These are phyloP conservation scores for Lasiosphaeria miniovina DNA, from an alignment of 495 filamentous ascomycete genomes.

Conservation along the genomic window DNA sequence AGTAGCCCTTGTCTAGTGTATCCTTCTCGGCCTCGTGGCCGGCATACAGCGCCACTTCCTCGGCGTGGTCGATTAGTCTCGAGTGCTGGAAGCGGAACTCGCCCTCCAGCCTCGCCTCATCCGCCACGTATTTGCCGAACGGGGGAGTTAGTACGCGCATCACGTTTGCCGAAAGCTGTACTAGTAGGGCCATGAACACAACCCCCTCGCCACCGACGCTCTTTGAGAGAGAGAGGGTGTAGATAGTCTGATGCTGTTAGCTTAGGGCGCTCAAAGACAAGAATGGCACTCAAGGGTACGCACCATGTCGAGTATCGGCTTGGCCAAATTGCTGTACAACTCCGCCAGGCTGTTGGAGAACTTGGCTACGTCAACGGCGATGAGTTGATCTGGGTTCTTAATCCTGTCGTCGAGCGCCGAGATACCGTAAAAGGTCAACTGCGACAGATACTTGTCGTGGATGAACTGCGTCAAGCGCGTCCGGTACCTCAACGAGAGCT, in stretches of 20 bases:
- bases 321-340: slow-evolving; percentile 95
- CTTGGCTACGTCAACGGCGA: slow-evolving; percentile 91
- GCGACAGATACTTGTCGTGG: slow-evolving; percentile 86
- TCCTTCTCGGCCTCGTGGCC: slow-evolving; percentile 97
- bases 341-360: slow-evolving; percentile 95
- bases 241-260: slow-evolving; percentile 58
- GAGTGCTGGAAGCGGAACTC: slow-evolving; percentile 97
- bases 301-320: slow-evolving; percentile 89
- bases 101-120: slow-evolving; percentile 90
- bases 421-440: slow-evolving; percentile 97
- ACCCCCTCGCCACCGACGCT: slow-evolving; percentile 92
- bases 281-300: slow-evolving; percentile 3
- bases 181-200: slow-evolving; percentile 89
- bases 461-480: slow-evolving; percentile 89
- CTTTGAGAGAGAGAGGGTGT: slow-evolving; percentile 87
- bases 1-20: slow-evolving; percentile 95
- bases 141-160: slow-evolving; percentile 97
- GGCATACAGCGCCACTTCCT: slow-evolving; percentile 89
- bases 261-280: not conserved
- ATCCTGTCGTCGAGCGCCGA: slow-evolving; percentile 95
- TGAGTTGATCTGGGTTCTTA: slow-evolving; percentile 97
- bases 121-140: slow-evolving; percentile 96
- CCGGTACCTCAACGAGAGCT: slow-evolving; percentile 86
- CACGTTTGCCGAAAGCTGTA: slow-evolving; percentile 85
- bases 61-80: slow-evolving; percentile 87